Evolutionary conservation across 768 basidiomycete species (phyloP).

Genomic region (Leccinum boreale): DNA sequence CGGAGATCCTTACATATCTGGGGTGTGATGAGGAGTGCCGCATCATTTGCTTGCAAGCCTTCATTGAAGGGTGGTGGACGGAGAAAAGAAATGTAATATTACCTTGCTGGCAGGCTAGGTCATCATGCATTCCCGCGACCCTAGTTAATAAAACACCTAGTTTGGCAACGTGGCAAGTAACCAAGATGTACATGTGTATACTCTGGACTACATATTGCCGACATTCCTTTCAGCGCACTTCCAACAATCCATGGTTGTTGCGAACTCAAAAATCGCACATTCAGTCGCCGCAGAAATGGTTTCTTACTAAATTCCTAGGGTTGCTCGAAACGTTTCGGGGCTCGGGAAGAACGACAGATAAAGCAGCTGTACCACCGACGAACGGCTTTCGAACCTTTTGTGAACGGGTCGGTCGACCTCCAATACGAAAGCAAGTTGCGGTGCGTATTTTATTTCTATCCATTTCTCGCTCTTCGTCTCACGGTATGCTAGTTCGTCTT

Average conservation of each 20-base stretch:
- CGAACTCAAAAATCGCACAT: conserved; percentile 14
- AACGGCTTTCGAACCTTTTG: conserved; percentile 38
- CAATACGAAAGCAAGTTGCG: conserved; percentile 50
- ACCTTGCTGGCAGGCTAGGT: too few species aligned
- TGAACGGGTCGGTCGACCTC: conserved; percentile 46
- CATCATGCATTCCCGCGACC: too few species aligned
- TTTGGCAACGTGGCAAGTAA: too few species aligned
- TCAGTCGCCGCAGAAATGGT: conserved; percentile 16
- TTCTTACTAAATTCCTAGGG: too few species aligned
- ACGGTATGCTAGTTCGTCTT: conserved; percentile 46
- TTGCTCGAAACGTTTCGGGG: conserved; percentile 15
- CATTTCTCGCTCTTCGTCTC: background rate
- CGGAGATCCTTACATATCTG: conserved; percentile 90
- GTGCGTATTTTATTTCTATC: conserved; percentile 36
- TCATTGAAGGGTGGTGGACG: conserved; percentile 81
- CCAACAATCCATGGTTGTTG: conserved; percentile 10
- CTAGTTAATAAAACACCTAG: conserved; percentile 78
- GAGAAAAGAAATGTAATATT: conserved; percentile 82
- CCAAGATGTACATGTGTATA: conserved; percentile 15
- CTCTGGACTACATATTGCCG: conserved; percentile 18
- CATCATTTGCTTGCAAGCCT: conserved; percentile 41
- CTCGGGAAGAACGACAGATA: conserved; percentile 1
- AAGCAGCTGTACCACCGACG: conserved; percentile 27
- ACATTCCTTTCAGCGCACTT: conserved; percentile 12
- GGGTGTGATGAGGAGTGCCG: conserved; percentile 62